phyloP scores from a whole-genome alignment of 2,329 filamentous ascomycete genomes.

The Aspergillus novofumigatus region DNA sequence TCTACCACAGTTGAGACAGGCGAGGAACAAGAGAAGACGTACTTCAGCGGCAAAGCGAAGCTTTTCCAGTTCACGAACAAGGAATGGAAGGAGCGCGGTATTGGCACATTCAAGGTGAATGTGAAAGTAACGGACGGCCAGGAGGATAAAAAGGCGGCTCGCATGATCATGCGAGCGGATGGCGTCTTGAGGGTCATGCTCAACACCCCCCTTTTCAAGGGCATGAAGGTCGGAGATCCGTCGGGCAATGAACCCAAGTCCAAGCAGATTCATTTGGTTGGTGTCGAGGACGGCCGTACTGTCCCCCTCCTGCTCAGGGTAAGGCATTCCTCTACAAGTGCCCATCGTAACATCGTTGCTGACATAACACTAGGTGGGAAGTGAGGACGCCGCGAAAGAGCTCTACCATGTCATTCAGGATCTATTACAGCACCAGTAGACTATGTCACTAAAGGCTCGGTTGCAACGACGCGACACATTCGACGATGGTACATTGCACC shows the following conservation, averaged over 20 bases:
- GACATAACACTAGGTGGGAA: slow-evolving; percentile 30
- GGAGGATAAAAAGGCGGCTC: slow-evolving; percentile 52
- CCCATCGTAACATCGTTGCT: background rate
- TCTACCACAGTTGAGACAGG: slow-evolving; percentile 68
- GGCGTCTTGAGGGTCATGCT: slow-evolving; percentile 82
- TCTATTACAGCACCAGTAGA: slow-evolving; percentile 25
- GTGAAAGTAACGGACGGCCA: slow-evolving; percentile 57
- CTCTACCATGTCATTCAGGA: slow-evolving; percentile 44
- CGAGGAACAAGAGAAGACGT: slow-evolving; percentile 74
- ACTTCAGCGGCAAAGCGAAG: slow-evolving; percentile 74
- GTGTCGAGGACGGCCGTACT: slow-evolving; percentile 50
- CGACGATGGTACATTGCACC: background rate
- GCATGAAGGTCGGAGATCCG: slow-evolving; percentile 70
- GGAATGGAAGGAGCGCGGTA: slow-evolving; percentile 86
- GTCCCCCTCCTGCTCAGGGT: slow-evolving; percentile 57
- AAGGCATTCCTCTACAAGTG: slow-evolving; percentile 16
- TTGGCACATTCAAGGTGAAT: slow-evolving; percentile 81
- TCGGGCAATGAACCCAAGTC: slow-evolving; percentile 61
- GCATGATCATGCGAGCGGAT: slow-evolving; percentile 87
- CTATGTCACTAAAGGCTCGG: background rate
- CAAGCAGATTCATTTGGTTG: slow-evolving; percentile 64
- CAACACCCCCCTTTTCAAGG: slow-evolving; percentile 75
- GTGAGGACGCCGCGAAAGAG: slow-evolving; percentile 44
- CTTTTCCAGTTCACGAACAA: slow-evolving; percentile 73
- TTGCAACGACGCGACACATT: background rate